Base-by-base conservation (phyloP, 305 asterid species). In the Euphrasia arctica region DNA sequence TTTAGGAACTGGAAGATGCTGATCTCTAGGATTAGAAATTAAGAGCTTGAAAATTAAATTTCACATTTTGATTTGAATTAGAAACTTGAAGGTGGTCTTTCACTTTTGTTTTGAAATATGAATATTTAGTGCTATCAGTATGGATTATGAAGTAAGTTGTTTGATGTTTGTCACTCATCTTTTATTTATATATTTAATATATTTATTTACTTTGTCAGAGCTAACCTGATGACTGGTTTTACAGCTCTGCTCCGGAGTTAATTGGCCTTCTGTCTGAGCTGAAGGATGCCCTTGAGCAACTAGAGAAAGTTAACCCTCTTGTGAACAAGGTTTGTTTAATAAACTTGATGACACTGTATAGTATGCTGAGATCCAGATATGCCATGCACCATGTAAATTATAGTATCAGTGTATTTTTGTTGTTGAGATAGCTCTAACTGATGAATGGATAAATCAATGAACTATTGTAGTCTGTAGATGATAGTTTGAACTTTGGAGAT, bases 211-310 rank as follows among this genome's bases (percentile, higher is more conserved):
- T 64, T 65, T 58, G 66, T 45, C 65, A 45, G 52, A 18, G 41
- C 52, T 73, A 34, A 50, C 67, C 47, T 65, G 41, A 51, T 69
- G 58, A 60, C 68, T 73, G 57, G 62, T 75, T 78, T 56, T 74
- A 73, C 87, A 92, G 98, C 82, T 87, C 95, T 71, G 95, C 95
- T 61, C 98, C 98, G 9, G 98, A 92, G 79, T 72, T 92, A 73
- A 77, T 92, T 79, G 97, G 94, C 67, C 85, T 87, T 71, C 75
- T 92, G 71, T 77, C 95, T n/a, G 97, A 87, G 82, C 89, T 92
- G 65, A 82, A 85, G 67, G 92, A 82, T 63, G 75, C 96, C 54
- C 78, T 79, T 55, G 84, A 83, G 70, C 78, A 87, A 68, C 97
- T 87, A 66, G 94, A 92, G 73, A 80, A 79, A 74, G 95, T 92